Percentiles rank a stretch among this genome's conserved stretches.
Conservation (phyloP, 148 eudicot genomes). For the Vaccinium vitisidaea region DNA sequence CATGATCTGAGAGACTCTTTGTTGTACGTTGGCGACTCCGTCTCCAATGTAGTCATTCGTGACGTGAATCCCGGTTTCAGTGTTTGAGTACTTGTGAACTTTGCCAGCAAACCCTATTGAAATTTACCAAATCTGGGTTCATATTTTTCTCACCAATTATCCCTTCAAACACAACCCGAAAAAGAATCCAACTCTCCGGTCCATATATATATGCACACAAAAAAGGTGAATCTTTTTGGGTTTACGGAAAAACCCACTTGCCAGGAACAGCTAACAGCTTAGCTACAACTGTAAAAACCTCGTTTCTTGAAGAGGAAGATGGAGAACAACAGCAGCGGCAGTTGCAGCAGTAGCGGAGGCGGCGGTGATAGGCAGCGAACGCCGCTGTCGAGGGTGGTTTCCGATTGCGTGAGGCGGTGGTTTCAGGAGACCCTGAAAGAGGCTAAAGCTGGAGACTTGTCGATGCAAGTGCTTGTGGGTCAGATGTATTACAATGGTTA, state of each 20-base stretch:
- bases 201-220: background rate
- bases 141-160: background rate
- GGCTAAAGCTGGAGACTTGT: slow-evolving; percentile 63
- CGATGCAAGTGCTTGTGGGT: slow-evolving; percentile 76
- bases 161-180: background rate
- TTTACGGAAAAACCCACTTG: background rate
- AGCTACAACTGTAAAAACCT: background rate
- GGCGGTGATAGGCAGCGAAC: slow-evolving; percentile 20
- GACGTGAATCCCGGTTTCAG: background rate
- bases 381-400: slow-evolving; percentile 63
- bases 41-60: background rate
- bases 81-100: background rate
- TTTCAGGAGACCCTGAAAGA: slow-evolving; percentile 69
- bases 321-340: slow-evolving; percentile 16
- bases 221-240: background rate
- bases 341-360: slow-evolving; percentile 23
- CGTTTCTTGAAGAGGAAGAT: slow-evolving; percentile 12
- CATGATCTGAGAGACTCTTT: background rate
- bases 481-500: slow-evolving; percentile 81
- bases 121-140: background rate
- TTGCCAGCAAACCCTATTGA: background rate
- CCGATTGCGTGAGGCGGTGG: slow-evolving; percentile 67
- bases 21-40: background rate
- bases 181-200: background rate
- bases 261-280: slow-evolving; percentile 6